A percentile compares a stretch with the other conserved stretches of the same genome.
Conservation (phyloP, 2,329 filamentous ascomycete species). For the Colletotrichum sp. region DNA sequence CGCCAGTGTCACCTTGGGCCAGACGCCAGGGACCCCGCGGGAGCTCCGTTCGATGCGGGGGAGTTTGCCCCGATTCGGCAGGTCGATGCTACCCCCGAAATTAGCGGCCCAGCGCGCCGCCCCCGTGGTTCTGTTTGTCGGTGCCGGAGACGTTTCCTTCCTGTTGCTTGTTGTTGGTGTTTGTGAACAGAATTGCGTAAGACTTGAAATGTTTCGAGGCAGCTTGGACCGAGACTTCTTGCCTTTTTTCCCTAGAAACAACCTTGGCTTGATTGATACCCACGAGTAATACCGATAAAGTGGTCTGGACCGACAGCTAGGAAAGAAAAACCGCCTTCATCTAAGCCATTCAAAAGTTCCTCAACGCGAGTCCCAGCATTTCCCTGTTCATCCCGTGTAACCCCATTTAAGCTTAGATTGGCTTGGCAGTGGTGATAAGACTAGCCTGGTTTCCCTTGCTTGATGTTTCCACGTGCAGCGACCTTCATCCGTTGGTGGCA, state of each 20-base stretch:
- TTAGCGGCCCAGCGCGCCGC: neutral
- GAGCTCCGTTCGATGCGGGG: neutral
- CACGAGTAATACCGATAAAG: neutral
- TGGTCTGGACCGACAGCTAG: neutral
- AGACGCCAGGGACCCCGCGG: neutral
- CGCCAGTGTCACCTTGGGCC: neutral
- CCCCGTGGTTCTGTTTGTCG: neutral
- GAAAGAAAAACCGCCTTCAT: neutral
- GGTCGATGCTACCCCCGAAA: neutral
- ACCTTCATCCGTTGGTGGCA: neutral
- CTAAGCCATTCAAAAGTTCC: neutral
- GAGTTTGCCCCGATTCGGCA: neutral
- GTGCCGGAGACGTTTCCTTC: neutral
- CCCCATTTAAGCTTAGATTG: neutral
- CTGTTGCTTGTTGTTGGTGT: neutral
- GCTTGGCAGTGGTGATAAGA: neutral
- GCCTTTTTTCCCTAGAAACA: neutral
- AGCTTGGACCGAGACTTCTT: neutral
- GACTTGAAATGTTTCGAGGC: no score
- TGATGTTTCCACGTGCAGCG: neutral
- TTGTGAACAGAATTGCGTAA: accelerated
- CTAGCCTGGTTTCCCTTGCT: neutral
- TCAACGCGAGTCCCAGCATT: neutral
- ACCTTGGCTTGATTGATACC: no score
- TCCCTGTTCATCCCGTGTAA: neutral